These are phyloP conservation scores for Ogataea ramenticola DNA, from an alignment of 805 yeast species.

Conservation along the genomic window DNA sequence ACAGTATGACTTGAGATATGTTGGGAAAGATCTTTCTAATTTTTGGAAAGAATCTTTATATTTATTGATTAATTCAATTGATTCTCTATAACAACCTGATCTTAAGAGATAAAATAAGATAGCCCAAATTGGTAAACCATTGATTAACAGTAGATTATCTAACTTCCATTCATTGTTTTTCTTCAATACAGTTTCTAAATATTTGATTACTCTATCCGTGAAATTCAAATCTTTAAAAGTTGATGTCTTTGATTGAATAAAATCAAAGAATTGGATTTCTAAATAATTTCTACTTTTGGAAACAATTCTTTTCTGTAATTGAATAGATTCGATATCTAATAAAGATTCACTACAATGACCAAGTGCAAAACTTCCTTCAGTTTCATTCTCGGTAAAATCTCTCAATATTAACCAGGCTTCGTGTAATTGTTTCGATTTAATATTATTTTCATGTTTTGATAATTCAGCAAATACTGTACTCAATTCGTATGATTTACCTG, in stretches of 20 bases:
- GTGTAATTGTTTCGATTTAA: constrained; percentile 60
- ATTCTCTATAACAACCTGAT: constrained; percentile 77
- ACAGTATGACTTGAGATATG: constrained; percentile 66
- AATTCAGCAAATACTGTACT: constrained; percentile 54
- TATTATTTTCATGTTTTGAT: constrained; percentile 49
- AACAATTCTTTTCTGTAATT: constrained; percentile 39
- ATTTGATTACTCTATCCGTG: constrained; percentile 61
- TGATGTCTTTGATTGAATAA: constrained; percentile 48
- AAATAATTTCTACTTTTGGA: constrained; percentile 51
- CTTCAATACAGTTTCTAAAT: constrained; percentile 40
- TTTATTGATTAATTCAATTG: constrained; percentile 56
- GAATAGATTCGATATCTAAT: constrained; percentile 23
- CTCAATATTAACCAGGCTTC: constrained; percentile 70
- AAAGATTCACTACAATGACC: constrained; percentile 20
- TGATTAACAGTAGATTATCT: constrained; percentile 55
- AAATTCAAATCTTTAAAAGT: constrained; percentile 32
- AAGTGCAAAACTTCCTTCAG: constrained; percentile 27
- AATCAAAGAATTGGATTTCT: constrained; percentile 71
- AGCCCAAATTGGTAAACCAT: constrained; percentile 94
- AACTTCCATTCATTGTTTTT: constrained; percentile 35
- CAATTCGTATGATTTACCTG: constrained; percentile 44
- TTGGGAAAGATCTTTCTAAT: constrained; percentile 77
- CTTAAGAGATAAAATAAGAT: constrained; percentile 76
- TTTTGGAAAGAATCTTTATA: constrained; percentile 72
- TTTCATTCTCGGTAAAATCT: constrained; percentile 31